Percentiles rank a stretch among this genome's conserved stretches.
Conservation (phyloP, 192 early-diverging fungal genomes). For the Jimgerdemannia flammicorona region DNA sequence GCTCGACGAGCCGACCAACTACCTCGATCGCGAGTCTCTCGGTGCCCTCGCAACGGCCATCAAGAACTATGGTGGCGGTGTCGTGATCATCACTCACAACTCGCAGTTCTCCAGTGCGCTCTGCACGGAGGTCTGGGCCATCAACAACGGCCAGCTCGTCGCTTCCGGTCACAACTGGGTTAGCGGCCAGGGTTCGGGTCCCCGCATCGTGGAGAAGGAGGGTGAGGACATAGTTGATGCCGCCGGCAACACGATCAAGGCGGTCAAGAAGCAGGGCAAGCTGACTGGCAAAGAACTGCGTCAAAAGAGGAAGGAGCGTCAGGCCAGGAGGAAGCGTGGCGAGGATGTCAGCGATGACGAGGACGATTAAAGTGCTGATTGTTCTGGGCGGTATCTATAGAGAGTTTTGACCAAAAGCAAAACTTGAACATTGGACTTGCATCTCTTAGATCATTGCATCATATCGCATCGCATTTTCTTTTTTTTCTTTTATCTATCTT, state of each 20-base stretch:
- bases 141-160: constrained; percentile 56
- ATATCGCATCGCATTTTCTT: background rate
- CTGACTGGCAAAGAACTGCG: constrained; percentile 48
- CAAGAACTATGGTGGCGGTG: constrained; percentile 74
- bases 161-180: constrained; percentile 51
- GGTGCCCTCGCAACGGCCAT: constrained; percentile 70
- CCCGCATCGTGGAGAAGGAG: constrained; percentile 33
- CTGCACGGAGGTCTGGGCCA: constrained; percentile 71
- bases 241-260: constrained; percentile 73
- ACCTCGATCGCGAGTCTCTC: constrained; percentile 60
- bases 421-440: background rate
- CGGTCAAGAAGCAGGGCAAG: constrained; percentile 60
- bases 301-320: constrained; percentile 56
- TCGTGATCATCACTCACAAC: constrained; percentile 84
- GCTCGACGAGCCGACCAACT: constrained; percentile 85
- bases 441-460: background rate
- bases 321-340: constrained; percentile 53
- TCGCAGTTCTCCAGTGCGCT: constrained; percentile 73
- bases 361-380: constrained; percentile 21
- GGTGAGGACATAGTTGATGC: constrained; percentile 56
- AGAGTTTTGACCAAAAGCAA: background rate
- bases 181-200: constrained; percentile 38
- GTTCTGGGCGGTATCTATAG: background rate
- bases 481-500: background rate
- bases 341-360: constrained; percentile 47